Evolutionary conservation across 2,329 filamentous ascomycete species (phyloP), one percentile per base, ranked within the genome.

Genomic region (Acephala macrosclerotiorum): DNA sequence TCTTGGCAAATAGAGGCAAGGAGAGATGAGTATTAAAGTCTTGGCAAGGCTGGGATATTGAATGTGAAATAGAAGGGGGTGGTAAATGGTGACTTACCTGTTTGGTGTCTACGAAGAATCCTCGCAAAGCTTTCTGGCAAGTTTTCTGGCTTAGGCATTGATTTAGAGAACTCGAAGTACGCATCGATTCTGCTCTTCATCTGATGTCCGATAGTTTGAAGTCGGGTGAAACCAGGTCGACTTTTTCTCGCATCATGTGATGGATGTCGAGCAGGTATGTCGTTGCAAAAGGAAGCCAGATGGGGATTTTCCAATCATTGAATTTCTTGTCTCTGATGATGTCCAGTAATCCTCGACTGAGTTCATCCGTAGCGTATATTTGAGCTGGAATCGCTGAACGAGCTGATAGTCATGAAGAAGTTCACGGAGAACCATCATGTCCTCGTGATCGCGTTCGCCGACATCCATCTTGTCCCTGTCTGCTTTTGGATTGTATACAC

Each of bases 251-350:
- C 9, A 63, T 22, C 2, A 53, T 53, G 25, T 66, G 61, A 42
- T 66, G 60, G 47, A 65, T 68, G 33, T 67, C 68, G 7, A 68
- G 61, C 18, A 67, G 58, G 8, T 60, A 22, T 6, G 65, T 65
- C 18, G 60, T 61, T 3, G 64, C 68, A 38, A 70, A 70, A 3
- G 63, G 16, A 9, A 70, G 60, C 68, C 64, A 68, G 8, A 68
- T 38, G 1, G 62, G 55, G 16, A 70, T 68, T 12, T 66, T n/a
- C n/a, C n/a, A n/a, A n/a, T n/a, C n/a, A n/a, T n/a, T n/a, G n/a
- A n/a, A n/a, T n/a, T n/a, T 33, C 18, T 61, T 61, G 5, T 60
- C 60, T 14, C 53, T 11, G 16, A 9, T 14, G 58, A 66, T 66
- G 35, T 66, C 16, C 1, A 8, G 14, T 3, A 70, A 47, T 9